phyloP scores from a whole-genome alignment of 495 filamentous ascomycete species.

The Amphirosellinia nigrospora region DNA sequence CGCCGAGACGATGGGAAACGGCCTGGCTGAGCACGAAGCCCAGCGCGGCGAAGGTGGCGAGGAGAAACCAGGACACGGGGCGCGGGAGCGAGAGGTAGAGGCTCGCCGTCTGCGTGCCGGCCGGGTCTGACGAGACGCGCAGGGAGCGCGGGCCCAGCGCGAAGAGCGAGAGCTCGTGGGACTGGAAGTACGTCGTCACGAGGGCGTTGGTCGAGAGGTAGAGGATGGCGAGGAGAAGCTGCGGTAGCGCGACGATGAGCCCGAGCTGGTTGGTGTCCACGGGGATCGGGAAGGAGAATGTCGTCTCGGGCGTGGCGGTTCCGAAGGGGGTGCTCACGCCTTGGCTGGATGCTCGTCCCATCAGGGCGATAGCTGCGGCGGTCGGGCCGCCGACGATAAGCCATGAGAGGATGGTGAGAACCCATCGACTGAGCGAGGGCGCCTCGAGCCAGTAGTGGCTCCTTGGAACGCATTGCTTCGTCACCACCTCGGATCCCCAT shows the following conservation, averaged over 20 bases:
- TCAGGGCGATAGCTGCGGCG: constrained; percentile 40
- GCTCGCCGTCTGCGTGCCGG: constrained; percentile 45
- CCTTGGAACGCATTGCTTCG: constrained; percentile 46
- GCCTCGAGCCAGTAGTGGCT: constrained; percentile 50
- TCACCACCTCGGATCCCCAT: constrained; percentile 44
- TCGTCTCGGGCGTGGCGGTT: constrained; percentile 32
- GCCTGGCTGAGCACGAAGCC: constrained; percentile 47
- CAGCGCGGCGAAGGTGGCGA: constrained; percentile 43
- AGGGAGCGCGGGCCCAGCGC: constrained; percentile 40
- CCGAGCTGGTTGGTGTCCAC: constrained; percentile 33
- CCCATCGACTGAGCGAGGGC: constrained; percentile 46
- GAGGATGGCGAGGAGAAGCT: constrained; percentile 47
- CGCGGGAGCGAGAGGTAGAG: constrained; percentile 51
- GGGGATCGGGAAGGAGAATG: constrained; percentile 31
- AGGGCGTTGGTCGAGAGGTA: constrained; percentile 50
- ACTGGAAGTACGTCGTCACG: constrained; percentile 48
- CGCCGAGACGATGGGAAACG: constrained; percentile 34
- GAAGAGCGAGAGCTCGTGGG: constrained; percentile 51
- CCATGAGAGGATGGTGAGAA: constrained; percentile 40
- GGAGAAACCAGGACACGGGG: constrained; percentile 44
- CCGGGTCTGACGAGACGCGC: constrained; percentile 43
- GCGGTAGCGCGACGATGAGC: constrained; percentile 45
- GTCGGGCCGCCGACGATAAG: constrained; percentile 33
- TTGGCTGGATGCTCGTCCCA: constrained; percentile 26
- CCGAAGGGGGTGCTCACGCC: constrained; percentile 42